phyloP scores from a whole-genome alignment of 2,329 filamentous ascomycete species.

The Xylariaceae sp. region DNA sequence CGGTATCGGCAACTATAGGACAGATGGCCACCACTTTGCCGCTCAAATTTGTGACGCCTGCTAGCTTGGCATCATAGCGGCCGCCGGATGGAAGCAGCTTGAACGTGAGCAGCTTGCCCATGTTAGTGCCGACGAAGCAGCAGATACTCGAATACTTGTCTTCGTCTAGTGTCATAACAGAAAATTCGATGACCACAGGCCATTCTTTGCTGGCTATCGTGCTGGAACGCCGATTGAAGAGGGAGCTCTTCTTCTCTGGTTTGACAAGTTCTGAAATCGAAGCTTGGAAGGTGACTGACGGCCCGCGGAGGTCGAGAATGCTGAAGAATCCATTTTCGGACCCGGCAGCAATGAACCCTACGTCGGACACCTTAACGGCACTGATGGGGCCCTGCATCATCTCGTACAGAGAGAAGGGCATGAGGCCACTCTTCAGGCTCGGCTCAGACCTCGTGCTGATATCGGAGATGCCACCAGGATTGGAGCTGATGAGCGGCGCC shows the following conservation, averaged over 20 bases:
- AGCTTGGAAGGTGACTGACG: constrained; percentile 71
- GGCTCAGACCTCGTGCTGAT: constrained; percentile 67
- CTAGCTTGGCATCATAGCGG: constrained; percentile 65
- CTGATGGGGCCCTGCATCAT: constrained; percentile 77
- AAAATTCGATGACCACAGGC: constrained; percentile 80
- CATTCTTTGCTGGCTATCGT: constrained; percentile 54
- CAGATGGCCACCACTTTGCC: constrained; percentile 67
- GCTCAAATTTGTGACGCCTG: constrained; percentile 59
- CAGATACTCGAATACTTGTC: constrained; percentile 93
- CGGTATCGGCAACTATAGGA: constrained; percentile 73
- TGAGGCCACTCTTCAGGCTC: constrained; percentile 66
- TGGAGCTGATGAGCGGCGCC: constrained; percentile 44
- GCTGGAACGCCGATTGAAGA: constrained; percentile 51
- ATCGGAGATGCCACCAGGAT: constrained; percentile 64
- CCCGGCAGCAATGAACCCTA: constrained; percentile 84
- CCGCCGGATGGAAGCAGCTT: constrained; percentile 74
- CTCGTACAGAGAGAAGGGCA: constrained; percentile 75
- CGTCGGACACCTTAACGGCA: constrained; percentile 75
- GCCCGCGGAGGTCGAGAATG: constrained; percentile 82
- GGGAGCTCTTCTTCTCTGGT: constrained; percentile 66
- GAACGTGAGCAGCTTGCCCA: constrained; percentile 79
- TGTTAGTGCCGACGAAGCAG: constrained; percentile 82
- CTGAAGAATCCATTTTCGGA: constrained; percentile 75
- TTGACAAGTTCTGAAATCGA: constrained; percentile 68
- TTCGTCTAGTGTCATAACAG: constrained; percentile 86